phyloP scores from a whole-genome alignment of 768 basidiomycete genomes.

The Suillus cothurnatus region DNA sequence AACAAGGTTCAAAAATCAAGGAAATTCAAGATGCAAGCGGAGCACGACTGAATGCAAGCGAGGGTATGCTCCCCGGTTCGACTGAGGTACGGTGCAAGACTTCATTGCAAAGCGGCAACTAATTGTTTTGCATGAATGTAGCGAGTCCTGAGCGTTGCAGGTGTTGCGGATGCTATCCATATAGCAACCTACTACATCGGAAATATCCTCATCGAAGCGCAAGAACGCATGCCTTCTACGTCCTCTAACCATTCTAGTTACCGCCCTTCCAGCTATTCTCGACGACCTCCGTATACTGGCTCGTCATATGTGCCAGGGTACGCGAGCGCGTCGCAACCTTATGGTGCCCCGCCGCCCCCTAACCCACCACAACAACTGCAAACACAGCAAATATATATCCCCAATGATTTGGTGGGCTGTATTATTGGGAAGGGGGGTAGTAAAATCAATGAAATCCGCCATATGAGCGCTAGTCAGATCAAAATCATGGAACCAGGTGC shows the following conservation, averaged over 20 bases:
- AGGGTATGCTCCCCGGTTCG: slow-evolving; percentile 98
- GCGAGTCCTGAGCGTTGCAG: slow-evolving; percentile 97
- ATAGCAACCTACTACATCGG: slow-evolving; percentile 99
- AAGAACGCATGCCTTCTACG: slow-evolving; percentile 80
- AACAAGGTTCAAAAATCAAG: slow-evolving; percentile 97
- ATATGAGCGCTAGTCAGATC: slow-evolving; percentile 94
- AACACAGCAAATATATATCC: slow-evolving; percentile 98
- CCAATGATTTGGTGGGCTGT: slow-evolving; percentile 94
- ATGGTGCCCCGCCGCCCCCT: slow-evolving; percentile 46
- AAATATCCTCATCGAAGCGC: slow-evolving; percentile 93
- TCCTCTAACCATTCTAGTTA: slow-evolving; percentile 55
- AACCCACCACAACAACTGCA: slow-evolving; percentile 77
- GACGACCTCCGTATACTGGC: slow-evolving; percentile 48
- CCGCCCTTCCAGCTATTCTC: slow-evolving; percentile 63
- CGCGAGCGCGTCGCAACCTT: slow-evolving; percentile 44
- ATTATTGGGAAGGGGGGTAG: slow-evolving; percentile 98
- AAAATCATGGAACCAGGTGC: slow-evolving; percentile 99
- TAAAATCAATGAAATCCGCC: slow-evolving; percentile 98
- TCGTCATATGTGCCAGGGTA: slow-evolving; percentile 78
- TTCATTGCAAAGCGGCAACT: slow-evolving; percentile 12
- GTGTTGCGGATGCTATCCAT: slow-evolving; percentile 98
- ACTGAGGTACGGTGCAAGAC: slow-evolving; percentile 73
- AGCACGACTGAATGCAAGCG: slow-evolving; percentile 93
- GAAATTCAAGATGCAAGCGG: slow-evolving; percentile 99
- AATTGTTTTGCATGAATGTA: slow-evolving; percentile 36